Conservation (phyloP, 2,329 filamentous ascomycete genomes). For the Clonostachys rhizophaga region DNA sequence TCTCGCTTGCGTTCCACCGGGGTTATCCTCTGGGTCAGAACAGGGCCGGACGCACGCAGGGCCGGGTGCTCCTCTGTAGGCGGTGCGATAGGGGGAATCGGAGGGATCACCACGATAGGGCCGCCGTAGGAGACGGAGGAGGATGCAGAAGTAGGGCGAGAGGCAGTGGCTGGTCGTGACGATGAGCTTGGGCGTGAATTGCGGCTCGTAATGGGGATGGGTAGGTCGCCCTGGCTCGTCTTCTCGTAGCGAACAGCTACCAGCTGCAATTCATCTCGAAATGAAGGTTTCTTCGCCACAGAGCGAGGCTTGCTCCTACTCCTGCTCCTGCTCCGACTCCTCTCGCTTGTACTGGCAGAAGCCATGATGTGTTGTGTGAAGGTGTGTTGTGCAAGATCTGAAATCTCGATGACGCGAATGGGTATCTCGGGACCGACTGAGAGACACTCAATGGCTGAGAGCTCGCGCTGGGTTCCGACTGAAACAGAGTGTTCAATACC, state of each 20-base stretch:
- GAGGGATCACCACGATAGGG: conserved; percentile 21
- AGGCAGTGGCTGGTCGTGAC: conserved; percentile 4
- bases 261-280: conserved; percentile 44
- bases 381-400: too few species aligned
- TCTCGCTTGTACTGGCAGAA: conserved; percentile 12
- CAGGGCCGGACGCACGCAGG: conserved; percentile 24
- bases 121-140: conserved; percentile 5
- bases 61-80: conserved; percentile 50
- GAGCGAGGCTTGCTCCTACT: conserved; percentile 22
- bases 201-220: conserved; percentile 45
- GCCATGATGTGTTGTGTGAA: neutral
- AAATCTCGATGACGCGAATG: too few species aligned
- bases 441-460: too few species aligned
- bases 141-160: conserved; percentile 5
- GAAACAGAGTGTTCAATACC: too few species aligned
- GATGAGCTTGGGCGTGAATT: conserved; percentile 17
- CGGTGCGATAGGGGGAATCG: conserved; percentile 26
- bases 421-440: too few species aligned
- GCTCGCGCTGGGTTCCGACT: too few species aligned
- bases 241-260: conserved; percentile 58
- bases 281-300: conserved; percentile 19
- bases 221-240: conserved; percentile 31
- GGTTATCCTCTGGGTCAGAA: conserved; percentile 1
- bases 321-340: conserved; percentile 30
- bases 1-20: conserved; percentile 45